phyloP scores from a whole-genome alignment of 2,329 filamentous ascomycete species.

The Xylaria sp. region DNA sequence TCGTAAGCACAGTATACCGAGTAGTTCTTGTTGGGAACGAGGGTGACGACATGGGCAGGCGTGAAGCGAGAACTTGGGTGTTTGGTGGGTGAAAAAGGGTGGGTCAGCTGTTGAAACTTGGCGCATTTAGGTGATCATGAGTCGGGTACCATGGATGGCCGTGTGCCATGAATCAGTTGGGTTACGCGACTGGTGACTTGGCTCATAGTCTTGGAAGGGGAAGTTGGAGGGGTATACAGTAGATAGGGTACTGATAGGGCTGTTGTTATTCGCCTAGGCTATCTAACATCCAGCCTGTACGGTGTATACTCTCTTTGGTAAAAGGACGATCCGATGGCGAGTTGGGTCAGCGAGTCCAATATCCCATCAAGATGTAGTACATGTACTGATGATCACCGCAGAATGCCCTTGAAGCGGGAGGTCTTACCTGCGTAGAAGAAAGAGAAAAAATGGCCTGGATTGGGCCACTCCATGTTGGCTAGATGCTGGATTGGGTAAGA shows the following conservation, averaged over 20 bases:
- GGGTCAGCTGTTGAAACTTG: conserved; percentile 17
- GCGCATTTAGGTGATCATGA: conserved; percentile 22
- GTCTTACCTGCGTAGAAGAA: neutral
- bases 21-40: neutral
- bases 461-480: neutral
- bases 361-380: neutral
- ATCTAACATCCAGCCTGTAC: neutral
- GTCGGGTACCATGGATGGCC: conserved; percentile 12
- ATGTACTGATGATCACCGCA: neutral
- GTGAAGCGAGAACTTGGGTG: neutral
- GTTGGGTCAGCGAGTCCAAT: neutral
- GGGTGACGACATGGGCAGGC: neutral
- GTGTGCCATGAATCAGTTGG: conserved; percentile 11
- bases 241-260: too few species aligned
- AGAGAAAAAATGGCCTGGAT: neutral
- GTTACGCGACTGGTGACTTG: conserved; percentile 9
- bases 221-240: neutral
- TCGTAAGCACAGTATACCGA: neutral
- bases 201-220: neutral
- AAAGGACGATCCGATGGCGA: neutral
- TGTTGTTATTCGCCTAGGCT: too few species aligned
- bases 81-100: conserved; percentile 5
- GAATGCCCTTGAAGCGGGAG: neutral
- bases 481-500: neutral
- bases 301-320: neutral